Evolutionary conservation across 164 flowering plant species (phyloP).

Genomic region (Chimonanthus salicifolius): DNA sequence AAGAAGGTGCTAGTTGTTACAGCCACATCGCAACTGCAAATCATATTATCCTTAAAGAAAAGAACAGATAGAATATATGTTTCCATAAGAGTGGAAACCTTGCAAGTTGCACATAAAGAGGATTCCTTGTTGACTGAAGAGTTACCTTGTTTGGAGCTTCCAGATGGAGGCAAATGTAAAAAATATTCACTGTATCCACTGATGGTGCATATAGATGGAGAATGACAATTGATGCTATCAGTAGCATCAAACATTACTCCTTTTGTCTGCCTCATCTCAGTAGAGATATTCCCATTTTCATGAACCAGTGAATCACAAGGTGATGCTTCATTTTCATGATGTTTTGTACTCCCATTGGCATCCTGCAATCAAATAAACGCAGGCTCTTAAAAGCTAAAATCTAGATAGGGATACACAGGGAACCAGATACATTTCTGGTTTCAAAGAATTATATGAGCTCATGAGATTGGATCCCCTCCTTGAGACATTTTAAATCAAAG

Average conservation of each 20-base stretch:
- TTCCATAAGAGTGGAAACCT: not conserved
- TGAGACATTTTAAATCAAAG: constrained; percentile 13
- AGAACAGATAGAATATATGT: not conserved
- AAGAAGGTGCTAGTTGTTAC: too few species aligned
- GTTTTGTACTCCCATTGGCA: constrained; percentile 13
- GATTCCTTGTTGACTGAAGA: not conserved
- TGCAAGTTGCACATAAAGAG: not conserved
- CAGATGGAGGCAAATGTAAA: not conserved
- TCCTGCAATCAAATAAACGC: constrained; percentile 17
- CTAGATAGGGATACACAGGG: constrained; percentile 1
- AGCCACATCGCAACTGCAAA: too few species aligned
- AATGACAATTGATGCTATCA: constrained; percentile 1
- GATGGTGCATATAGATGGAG: constrained; percentile 4
- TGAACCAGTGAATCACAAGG: constrained; percentile 3
- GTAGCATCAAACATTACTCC: constrained; percentile 6
- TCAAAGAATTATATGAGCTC: constrained; percentile 7
- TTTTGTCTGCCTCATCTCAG: constrained; percentile 8
- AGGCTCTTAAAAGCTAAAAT: constrained; percentile 3
- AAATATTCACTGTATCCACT: constrained; percentile 5
- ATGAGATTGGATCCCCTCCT: constrained; percentile 5
- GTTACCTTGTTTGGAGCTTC: not conserved
- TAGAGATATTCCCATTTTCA: constrained; percentile 4
- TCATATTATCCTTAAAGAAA: too few species aligned
- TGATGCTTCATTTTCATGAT: constrained; percentile 22
- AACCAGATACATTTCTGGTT: not conserved